Percentiles rank a stretch among this genome's conserved stretches.
Conservation (phyloP, 331 rosid genomes). For the Dryas integrifolia region DNA sequence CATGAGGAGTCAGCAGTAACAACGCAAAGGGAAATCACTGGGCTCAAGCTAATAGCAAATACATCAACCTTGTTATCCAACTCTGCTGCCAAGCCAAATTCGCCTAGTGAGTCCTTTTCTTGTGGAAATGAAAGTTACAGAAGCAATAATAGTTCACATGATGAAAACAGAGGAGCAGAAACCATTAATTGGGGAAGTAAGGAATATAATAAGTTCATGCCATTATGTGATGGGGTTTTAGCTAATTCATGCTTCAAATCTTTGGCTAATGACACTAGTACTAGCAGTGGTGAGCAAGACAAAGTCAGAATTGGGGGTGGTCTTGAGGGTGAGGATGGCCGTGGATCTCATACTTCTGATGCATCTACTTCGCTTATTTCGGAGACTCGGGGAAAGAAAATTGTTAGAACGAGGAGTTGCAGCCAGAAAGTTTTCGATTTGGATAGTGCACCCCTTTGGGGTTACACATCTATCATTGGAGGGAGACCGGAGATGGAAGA, state of each 20-base stretch:
- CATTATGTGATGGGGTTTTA: constrained; percentile 24
- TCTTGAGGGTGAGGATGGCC: constrained; percentile 35
- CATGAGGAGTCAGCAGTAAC: constrained; percentile 52
- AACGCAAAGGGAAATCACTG: constrained; percentile 58
- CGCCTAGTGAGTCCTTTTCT: constrained; percentile 22
- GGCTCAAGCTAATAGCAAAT: constrained; percentile 54
- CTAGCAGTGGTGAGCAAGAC: no score
- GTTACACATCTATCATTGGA: constrained; percentile 58
- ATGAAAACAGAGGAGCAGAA: constrained; percentile 31
- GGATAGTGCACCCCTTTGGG: constrained; percentile 53
- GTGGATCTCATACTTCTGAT: constrained; percentile 41
- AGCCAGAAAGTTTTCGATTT: constrained; percentile 31
- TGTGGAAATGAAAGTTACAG: constrained; percentile 19
- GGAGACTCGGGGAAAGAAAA: constrained; percentile 24
- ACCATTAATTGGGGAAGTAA: constrained; percentile 19
- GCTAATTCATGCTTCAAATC: constrained; percentile 28
- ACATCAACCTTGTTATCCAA: constrained; percentile 46
- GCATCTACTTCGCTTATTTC: constrained; percentile 22
- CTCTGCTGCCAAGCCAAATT: constrained; percentile 27
- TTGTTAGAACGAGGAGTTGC: constrained; percentile 31
- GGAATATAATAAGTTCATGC: constrained; percentile 23
- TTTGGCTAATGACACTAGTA: constrained; percentile 7
- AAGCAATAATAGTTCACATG: constrained; percentile 16
- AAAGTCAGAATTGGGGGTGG: no score
- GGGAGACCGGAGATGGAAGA: constrained; percentile 80